phyloP scores from a whole-genome alignment of 1,284 basidiomycete genomes.

The Sporisorium graminicola region DNA sequence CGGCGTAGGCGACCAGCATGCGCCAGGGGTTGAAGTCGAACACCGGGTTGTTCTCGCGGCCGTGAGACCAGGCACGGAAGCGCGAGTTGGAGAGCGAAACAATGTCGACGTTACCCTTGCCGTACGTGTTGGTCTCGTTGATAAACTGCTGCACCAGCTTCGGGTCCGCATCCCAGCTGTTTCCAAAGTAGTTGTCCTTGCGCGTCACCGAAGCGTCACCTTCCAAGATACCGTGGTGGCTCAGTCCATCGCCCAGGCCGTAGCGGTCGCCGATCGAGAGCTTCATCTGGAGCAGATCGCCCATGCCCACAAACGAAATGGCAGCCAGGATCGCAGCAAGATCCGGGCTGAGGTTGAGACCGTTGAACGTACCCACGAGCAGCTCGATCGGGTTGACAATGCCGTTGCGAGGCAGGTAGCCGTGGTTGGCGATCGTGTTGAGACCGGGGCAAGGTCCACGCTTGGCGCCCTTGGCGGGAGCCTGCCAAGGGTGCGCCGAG shows the following conservation, averaged over 20 bases:
- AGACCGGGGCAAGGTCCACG: slow-evolving; percentile 69
- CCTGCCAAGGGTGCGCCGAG: slow-evolving; percentile 25
- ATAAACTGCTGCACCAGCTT: slow-evolving; percentile 23
- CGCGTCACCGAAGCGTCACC: slow-evolving; percentile 46
- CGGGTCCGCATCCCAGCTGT: slow-evolving; percentile 37
- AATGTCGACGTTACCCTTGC: slow-evolving; percentile 27
- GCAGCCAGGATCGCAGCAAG: slow-evolving; percentile 59
- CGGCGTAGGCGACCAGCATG: slow-evolving; percentile 38
- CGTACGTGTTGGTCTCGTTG: slow-evolving; percentile 43
- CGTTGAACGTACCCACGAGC: slow-evolving; percentile 35
- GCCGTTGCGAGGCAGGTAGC: slow-evolving; percentile 56
- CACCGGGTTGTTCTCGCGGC: slow-evolving; percentile 22
- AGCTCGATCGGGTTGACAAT: slow-evolving; percentile 62
- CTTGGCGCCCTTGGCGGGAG: slow-evolving; percentile 17
- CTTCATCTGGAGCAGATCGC: slow-evolving; percentile 57
- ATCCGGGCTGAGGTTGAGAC: slow-evolving; percentile 64
- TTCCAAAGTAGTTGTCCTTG: slow-evolving; percentile 41
- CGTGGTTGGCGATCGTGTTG: slow-evolving; percentile 68
- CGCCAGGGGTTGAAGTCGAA: slow-evolving; percentile 51
- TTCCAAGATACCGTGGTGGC: slow-evolving; percentile 35
- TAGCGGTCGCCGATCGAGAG: slow-evolving; percentile 42
- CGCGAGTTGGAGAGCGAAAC: slow-evolving; percentile 34
- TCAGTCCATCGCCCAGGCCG: slow-evolving; percentile 29
- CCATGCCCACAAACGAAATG: slow-evolving; percentile 58
- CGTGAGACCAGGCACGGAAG: slow-evolving; percentile 24